Percentiles rank a stretch among this genome's conserved stretches.
phyloP scores from a whole-genome alignment of 257 asterid genomes.

The Dorcoceras hygrometricum region DNA sequence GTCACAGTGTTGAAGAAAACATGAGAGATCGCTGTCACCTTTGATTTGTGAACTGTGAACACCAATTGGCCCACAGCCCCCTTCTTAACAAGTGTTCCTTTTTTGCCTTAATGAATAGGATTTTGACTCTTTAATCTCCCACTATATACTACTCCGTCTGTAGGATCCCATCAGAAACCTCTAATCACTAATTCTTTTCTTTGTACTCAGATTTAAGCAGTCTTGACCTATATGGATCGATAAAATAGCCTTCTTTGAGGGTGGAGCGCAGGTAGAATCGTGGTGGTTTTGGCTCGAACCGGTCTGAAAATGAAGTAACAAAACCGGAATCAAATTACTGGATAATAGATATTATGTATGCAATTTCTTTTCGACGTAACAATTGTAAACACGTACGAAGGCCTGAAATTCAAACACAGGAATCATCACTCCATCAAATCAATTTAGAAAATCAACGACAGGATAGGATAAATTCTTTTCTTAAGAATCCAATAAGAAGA shows the following conservation, averaged over 20 bases:
- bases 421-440: neutral
- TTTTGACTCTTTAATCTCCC: constrained; percentile 1
- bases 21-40: constrained; percentile 24
- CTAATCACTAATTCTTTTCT: too few species aligned
- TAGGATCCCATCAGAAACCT: constrained; percentile 15
- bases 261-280: too few species aligned
- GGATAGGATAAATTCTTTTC: neutral
- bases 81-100: neutral
- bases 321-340: too few species aligned
- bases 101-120: neutral
- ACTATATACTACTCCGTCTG: neutral
- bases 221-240: too few species aligned
- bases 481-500: too few species aligned
- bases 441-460: neutral
- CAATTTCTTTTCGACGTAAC: neutral
- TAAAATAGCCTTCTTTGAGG: too few species aligned
- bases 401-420: neutral
- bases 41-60: constrained; percentile 17
- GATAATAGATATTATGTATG: too few species aligned
- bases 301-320: too few species aligned
- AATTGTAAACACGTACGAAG: neutral
- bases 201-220: too few species aligned
- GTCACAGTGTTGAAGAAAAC: neutral
- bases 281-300: too few species aligned
- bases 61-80: constrained; percentile 19